These are phyloP conservation scores for Lactifluus piperatus DNA, from an alignment of 768 basidiomycete species.

Conservation along the genomic window DNA sequence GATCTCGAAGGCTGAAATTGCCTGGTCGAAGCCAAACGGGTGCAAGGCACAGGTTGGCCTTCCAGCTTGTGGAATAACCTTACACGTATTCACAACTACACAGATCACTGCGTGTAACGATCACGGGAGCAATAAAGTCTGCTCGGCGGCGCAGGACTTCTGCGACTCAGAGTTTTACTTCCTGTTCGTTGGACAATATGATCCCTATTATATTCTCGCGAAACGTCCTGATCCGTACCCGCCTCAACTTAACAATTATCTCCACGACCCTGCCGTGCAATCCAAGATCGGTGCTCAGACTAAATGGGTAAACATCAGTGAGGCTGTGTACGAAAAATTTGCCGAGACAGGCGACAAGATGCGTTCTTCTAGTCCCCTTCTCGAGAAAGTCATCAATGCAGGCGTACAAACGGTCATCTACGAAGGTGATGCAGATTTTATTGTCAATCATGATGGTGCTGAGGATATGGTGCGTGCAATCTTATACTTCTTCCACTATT, in stretches of 20 bases:
- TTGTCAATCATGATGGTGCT: slow-evolving; percentile 43
- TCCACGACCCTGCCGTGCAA: slow-evolving; percentile 25
- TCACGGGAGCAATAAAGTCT: slow-evolving; percentile 38
- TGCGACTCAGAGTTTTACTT: slow-evolving; percentile 44
- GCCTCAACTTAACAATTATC: slow-evolving; percentile 30
- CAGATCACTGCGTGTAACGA: slow-evolving; percentile 48
- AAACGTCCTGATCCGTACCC: slow-evolving; percentile 41
- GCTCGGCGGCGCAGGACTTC: slow-evolving; percentile 46
- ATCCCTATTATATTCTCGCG: slow-evolving; percentile 44
- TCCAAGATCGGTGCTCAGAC: slow-evolving; percentile 37
- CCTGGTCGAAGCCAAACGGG: slow-evolving; percentile 36
- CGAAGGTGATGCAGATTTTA: slow-evolving; percentile 52
- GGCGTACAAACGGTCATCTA: slow-evolving; percentile 45
- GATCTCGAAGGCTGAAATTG: slow-evolving; percentile 34
- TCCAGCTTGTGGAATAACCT: background rate
- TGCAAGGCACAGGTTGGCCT: slow-evolving; percentile 40
- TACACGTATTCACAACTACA: background rate
- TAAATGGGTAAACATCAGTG: slow-evolving; percentile 35
- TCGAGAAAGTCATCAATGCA: slow-evolving; percentile 50
- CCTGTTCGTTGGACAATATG: slow-evolving; percentile 34
- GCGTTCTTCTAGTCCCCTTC: slow-evolving; percentile 36
- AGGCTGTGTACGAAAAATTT: slow-evolving; percentile 40
- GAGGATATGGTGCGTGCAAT: slow-evolving; percentile 41
- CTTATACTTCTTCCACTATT: background rate
- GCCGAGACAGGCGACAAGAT: slow-evolving; percentile 50